Evolutionary conservation across 2,329 filamentous ascomycete genomes (phyloP).

Genomic region (Didymella pomorum): DNA sequence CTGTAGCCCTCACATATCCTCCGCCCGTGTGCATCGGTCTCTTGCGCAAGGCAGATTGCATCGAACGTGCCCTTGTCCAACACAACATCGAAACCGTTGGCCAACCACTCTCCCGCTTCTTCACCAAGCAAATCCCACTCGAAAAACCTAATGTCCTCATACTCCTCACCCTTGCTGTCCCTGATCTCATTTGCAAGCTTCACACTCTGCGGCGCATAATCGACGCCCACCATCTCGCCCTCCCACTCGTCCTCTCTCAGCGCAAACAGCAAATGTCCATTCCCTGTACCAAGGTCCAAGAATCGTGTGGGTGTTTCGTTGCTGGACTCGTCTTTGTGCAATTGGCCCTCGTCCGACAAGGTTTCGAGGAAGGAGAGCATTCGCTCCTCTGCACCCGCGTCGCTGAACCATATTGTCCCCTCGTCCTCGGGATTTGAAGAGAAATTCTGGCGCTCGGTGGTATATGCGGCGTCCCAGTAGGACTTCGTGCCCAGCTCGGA

Average conservation of each 20-base stretch:
- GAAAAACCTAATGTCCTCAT: slow-evolving; percentile 57
- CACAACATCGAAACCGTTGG: slow-evolving; percentile 80
- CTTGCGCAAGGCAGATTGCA: slow-evolving; percentile 79
- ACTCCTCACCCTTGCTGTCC: slow-evolving; percentile 40
- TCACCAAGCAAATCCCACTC: slow-evolving; percentile 61
- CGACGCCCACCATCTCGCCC: slow-evolving; percentile 81
- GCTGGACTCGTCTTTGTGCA: slow-evolving; percentile 52
- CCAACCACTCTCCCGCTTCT: slow-evolving; percentile 63
- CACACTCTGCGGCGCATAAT: slow-evolving; percentile 82
- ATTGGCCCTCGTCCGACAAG: slow-evolving; percentile 61
- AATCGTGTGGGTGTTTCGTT: slow-evolving; percentile 60
- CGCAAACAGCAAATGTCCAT: slow-evolving; percentile 89
- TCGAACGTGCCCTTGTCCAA: slow-evolving; percentile 99
- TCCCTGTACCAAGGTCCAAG: slow-evolving; percentile 91
- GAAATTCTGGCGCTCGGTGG: slow-evolving; percentile 75
- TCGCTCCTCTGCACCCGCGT: slow-evolving; percentile 85
- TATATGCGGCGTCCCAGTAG: slow-evolving; percentile 72
- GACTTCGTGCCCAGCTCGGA: slow-evolving; percentile 84
- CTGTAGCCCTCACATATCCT: slow-evolving; percentile 79
- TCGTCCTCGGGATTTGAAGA: slow-evolving; percentile 75
- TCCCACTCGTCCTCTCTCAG: slow-evolving; percentile 73
- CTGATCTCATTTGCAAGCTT: slow-evolving; percentile 73
- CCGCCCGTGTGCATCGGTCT: slow-evolving; percentile 59
- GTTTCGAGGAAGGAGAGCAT: slow-evolving; percentile 69
- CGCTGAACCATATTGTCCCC: slow-evolving; percentile 96